Evolutionary conservation across 139 green algal species (phyloP), one percentile per base, ranked within the genome.

Genomic region (Dunaliella primolecta): DNA sequence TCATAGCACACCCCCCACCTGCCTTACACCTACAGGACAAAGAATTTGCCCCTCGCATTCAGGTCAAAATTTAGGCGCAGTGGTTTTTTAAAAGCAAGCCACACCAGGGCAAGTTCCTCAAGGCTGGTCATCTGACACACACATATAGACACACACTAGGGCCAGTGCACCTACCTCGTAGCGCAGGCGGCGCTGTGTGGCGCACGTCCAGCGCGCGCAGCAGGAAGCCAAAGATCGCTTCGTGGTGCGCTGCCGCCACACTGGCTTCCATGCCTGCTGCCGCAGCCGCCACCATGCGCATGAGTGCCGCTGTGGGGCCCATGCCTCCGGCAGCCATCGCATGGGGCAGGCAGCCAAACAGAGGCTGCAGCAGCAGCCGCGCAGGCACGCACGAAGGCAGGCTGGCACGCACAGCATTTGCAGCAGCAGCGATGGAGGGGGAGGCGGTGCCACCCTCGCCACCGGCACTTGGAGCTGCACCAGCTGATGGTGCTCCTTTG

Each of bases 121-220:
- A n/a, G n/a, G n/a, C n/a, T n/a, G n/a, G n/a, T n/a, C n/a, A n/a
- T n/a, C n/a, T n/a, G 46, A 64, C 46, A 64, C 46, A 64, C 46
- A 64, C 46, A 64, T 15, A 64, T 15, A 64, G 7, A 15, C 46
- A 64, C 46, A 64, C 46, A 64, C 46, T 25, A 7, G 46, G 7
- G 15, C 46, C 7, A 7, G 7, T 15, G 15, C 46, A 64, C 46
- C 46, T 64, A 80, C 84, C 36, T 36, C 3, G 38, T 24, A 3
- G 36, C 31, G 64, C 84, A 74, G 37, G 31, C 33, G 35, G 86
- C 20, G 64, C 31, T 11, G 82, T 31, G 27, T 33, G 3, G 70
- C 96, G 92, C 2, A 97, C 74, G 85, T 98, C 95, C 30, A 98
- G 87, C 0, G 91, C 92, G 15, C 84, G 75, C 36, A 98, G 90